Base-by-base conservation (phyloP, 306 rosid species). In the Mucuna pruriens region DNA sequence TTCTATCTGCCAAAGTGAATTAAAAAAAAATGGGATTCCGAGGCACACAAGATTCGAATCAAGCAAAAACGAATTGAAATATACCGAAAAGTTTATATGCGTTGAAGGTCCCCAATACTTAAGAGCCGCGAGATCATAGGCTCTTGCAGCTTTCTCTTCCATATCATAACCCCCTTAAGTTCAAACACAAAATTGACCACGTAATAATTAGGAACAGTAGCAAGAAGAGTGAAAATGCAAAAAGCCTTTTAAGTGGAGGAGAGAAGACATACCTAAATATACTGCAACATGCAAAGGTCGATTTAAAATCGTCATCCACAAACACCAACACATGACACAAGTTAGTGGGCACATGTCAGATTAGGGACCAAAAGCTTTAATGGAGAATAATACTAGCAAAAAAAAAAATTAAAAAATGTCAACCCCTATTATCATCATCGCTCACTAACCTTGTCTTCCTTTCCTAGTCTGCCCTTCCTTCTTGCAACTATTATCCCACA, bases 61-160 rank as follows among this genome's bases (percentile, higher is more conserved):
- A 11, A 58, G 5, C n/a, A 8, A 45, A 4, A 1, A 52, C 0
- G 7, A 22, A 22, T 1, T 38, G 22, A 72, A 76, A 52, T 9
- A 58, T 90, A 95, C 99, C 81, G 95, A 90, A 34, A 92, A 96
- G 85, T 96, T 96, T 17, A 96, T 92, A 66, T 96, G 99, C 1
- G 99, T 92, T 7, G 98, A 85, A 51, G 97, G 84, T 62, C 99
- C 99, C 99, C 99, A 96, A 79, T 96, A 96, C 86, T 96, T 96
- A 2, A 96, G 92, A 0, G 99, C 99, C 0, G 99, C 99, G 48
- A 92, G 97, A 90, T 96, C 99, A 85, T 96, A 96, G 26, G 99
- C 94, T 80, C 97, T 96, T 17, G 99, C 99, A 63, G 99, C 99
- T 85, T 96, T 96, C 86, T 92, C 98, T 85, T 96, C 99, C 98